Evolutionary conservation across 306 rosid genomes (phyloP), one percentile per base, ranked within the genome.

Genomic region (Quillaja saponaria): DNA sequence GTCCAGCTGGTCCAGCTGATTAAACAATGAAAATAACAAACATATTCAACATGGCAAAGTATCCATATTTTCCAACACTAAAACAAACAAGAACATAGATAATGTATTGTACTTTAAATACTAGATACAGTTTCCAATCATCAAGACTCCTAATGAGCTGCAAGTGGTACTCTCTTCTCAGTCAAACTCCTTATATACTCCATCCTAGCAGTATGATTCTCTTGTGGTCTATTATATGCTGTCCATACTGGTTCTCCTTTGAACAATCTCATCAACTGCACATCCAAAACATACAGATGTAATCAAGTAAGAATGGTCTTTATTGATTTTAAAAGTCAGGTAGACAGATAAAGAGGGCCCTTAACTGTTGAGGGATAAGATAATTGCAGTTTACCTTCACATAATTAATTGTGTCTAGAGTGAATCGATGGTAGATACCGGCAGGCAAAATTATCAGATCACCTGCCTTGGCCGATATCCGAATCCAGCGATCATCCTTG

Each of bases 391-490:
- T 69, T 79, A 88, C 97, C 96, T 85, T 88, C 6, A 85, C 77
- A 67, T 82, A 86, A 64, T 91, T 84, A 63, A 28, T 77, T 47
- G 90, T 78, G 74, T 91, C 92, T 10, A 88, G 84, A 68, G 98
- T 88, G 81, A 91, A 88, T 20, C 96, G 76, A 34, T 91, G 96
- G 76, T 91, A 91, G 66, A 91, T 91, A 69, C 98, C 96, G 1
- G 96, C 95, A n/a, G 98, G 98, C 63, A 88, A 82, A 34, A 88
- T 86, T 78, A 91, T 88, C 35, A 91, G 98, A 67, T 88, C 96
- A 25, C 98, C 98, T 0, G 95, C 81, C 82, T 80, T 91, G 57
- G 88, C 78, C 90, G 77, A 84, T 66, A 88, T 77, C 66, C 96
- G 87, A 80, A 88, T 84, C 98, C 98, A 91, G 39, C 81, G 83